phyloP scores from a whole-genome alignment of 75 land plant species.

The Pinus albicaulis region DNA sequence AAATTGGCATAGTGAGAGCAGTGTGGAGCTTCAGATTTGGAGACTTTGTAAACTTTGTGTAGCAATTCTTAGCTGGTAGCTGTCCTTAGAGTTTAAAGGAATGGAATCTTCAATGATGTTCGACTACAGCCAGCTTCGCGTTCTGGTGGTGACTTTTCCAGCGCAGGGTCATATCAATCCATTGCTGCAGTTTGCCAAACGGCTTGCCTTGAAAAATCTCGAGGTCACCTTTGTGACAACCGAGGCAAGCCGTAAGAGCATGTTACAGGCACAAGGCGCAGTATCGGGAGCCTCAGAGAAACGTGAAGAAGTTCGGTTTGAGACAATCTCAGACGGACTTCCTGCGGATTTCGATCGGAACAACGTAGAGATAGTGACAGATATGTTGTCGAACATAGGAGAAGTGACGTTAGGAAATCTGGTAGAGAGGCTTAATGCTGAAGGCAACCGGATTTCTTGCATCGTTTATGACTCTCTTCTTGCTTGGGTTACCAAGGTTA shows the following conservation, averaged over 20 bases:
- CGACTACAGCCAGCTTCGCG: constrained; percentile 16
- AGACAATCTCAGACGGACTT: neutral
- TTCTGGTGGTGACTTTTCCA: constrained; percentile 22
- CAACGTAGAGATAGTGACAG: no score
- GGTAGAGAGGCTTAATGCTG: no score
- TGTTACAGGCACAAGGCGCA: neutral
- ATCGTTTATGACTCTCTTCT: no score
- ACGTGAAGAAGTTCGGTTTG: neutral
- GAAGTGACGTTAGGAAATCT: no score
- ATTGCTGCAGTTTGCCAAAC: constrained; percentile 29
- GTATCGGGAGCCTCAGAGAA: no score
- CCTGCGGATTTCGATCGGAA: neutral
- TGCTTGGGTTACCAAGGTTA: no score
- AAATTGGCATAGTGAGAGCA: no score
- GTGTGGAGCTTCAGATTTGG: no score
- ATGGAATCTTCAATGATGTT: neutral
- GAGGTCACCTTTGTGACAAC: constrained; percentile 31
- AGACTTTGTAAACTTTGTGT: neutral
- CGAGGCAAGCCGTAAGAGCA: constrained; percentile 10
- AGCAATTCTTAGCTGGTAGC: neutral
- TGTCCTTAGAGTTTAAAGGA: neutral
- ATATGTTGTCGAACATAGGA: no score
- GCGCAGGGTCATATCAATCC: constrained; percentile 39
- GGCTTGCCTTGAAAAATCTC: constrained; percentile 13
- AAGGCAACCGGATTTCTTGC: no score